phyloP scores from a whole-genome alignment of 345 rosid genomes.

The Brassica nigra region DNA sequence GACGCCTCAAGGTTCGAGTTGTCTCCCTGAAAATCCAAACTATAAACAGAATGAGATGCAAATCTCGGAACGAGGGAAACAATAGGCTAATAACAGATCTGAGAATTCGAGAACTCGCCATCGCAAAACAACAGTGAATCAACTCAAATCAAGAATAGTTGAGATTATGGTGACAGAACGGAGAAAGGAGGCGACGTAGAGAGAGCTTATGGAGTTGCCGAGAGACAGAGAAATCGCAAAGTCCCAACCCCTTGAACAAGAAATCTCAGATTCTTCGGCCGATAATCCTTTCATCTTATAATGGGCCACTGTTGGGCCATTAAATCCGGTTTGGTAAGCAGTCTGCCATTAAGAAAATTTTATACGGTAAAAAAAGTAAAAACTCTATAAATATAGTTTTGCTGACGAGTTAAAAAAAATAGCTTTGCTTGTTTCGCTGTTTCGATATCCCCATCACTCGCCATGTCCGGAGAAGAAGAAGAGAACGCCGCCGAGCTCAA shows the following conservation, averaged over 20 bases:
- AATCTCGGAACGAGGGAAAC: neutral
- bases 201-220: neutral
- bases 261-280: constrained; percentile 40
- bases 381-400: neutral
- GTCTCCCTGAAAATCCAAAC: constrained; percentile 49
- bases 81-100: constrained; percentile 13
- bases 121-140: constrained; percentile 8
- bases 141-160: neutral
- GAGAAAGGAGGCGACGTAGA: neutral
- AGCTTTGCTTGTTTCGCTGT: neutral
- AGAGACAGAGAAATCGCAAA: constrained; percentile 14
- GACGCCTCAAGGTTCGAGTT: constrained; percentile 52
- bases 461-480: constrained; percentile 95
- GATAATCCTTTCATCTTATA: constrained; percentile 8
- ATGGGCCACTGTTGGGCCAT: constrained; percentile 33
- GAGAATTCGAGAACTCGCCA: constrained; percentile 30
- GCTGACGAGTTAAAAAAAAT: neutral
- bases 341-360: too few relatives aligned
- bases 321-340: neutral
- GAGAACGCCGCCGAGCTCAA: constrained; percentile 99
- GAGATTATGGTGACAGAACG: constrained; percentile 17
- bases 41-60: neutral
- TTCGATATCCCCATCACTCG: neutral
- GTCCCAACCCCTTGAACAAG: constrained; percentile 42
- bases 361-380: too few relatives aligned